Evolutionary conservation across 345 rosid species (phyloP).

Genomic region (Odontarrhena argentea): DNA sequence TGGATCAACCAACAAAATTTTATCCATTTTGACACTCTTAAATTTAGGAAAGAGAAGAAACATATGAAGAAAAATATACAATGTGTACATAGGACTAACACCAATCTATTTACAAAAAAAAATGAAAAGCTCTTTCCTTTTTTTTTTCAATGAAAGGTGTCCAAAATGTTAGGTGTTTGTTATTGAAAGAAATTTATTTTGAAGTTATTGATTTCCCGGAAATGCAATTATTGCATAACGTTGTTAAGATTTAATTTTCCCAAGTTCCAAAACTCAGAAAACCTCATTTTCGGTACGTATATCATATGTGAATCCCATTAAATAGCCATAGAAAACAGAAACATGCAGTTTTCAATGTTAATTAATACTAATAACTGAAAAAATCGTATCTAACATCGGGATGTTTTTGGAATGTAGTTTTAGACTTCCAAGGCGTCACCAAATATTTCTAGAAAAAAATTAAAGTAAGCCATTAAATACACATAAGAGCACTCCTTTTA

Average conservation of each 20-base stretch:
- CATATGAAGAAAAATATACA: too few relatives aligned
- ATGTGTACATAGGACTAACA: too few relatives aligned
- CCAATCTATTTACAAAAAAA: too few relatives aligned
- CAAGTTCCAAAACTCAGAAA: not conserved
- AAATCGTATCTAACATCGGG: conserved; percentile 20
- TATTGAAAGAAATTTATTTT: not conserved
- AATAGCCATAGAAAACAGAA: conserved; percentile 17
- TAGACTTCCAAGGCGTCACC: not conserved
- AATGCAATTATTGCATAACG: not conserved
- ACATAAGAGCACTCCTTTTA: not conserved
- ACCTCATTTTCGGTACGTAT: not conserved
- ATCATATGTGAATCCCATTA: conserved; percentile 24
- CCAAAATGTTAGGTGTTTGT: not conserved
- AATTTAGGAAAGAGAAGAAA: too few relatives aligned
- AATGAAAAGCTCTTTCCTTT: too few relatives aligned
- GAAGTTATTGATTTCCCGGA: not conserved
- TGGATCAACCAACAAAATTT: too few relatives aligned
- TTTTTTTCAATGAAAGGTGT: not conserved
- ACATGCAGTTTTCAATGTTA: conserved; percentile 3
- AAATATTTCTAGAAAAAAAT: conserved; percentile 22
- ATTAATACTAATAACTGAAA: not conserved
- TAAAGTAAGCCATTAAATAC: too few relatives aligned
- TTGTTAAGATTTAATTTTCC: too few relatives aligned
- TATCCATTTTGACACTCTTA: too few relatives aligned
- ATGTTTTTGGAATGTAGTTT: conserved; percentile 19